A percentile compares a stretch with the other conserved stretches of the same genome.
Conservation (phyloP, 768 basidiomycete genomes). For the Amanita inopinata region DNA sequence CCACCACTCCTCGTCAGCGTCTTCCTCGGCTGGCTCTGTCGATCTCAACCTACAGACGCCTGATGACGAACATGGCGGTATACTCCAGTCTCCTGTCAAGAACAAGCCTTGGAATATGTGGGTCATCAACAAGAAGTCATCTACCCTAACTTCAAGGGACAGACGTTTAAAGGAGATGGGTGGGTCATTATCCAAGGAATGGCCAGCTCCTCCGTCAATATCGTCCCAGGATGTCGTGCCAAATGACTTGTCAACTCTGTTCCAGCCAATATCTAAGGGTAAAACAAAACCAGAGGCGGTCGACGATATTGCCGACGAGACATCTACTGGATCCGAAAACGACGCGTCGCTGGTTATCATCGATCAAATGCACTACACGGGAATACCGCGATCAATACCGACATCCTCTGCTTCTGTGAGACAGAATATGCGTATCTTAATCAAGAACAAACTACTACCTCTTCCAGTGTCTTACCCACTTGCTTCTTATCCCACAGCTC, state of each 20-base stretch:
- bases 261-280: neutral
- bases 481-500: slow-evolving; percentile 24
- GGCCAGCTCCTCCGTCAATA: slow-evolving; percentile 8
- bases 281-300: slow-evolving; percentile 2
- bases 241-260: neutral
- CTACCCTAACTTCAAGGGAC: neutral
- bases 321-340: slow-evolving; percentile 29
- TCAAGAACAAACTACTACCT: slow-evolving; percentile 36
- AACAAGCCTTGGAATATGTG: slow-evolving; percentile 46
- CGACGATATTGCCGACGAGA: slow-evolving; percentile 19
- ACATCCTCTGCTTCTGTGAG: slow-evolving; percentile 19
- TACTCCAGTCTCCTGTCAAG: slow-evolving; percentile 25
- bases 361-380: neutral
- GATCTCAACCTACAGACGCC: slow-evolving; percentile 50
- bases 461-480: slow-evolving; percentile 40
- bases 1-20: slow-evolving; percentile 33
- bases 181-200: slow-evolving; percentile 10
- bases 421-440: slow-evolving; percentile 31
- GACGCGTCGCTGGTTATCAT: slow-evolving; percentile 13
- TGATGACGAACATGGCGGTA: slow-evolving; percentile 39
- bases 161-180: neutral
- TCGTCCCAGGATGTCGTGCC: neutral
- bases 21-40: slow-evolving; percentile 53
- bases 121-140: slow-evolving; percentile 22
- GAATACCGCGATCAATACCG: slow-evolving; percentile 6